Evolutionary conservation across 169 alveolate species (phyloP), one percentile per base, ranked within the genome.

Genomic region (Eimeria tenella): DNA sequence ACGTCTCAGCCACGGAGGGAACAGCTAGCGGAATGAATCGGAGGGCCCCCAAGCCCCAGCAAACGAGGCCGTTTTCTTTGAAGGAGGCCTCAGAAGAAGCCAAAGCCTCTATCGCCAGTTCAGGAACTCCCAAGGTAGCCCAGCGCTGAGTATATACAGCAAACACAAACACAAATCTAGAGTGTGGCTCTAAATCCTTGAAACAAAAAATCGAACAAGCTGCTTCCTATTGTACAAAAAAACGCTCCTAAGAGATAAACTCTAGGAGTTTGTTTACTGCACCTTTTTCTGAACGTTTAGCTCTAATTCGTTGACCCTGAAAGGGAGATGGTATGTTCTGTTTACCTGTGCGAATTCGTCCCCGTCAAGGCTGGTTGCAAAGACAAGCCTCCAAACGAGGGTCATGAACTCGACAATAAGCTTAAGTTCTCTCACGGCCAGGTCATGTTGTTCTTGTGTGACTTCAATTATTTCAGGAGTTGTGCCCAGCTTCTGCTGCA

Each of bases 21-120:
- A 53, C 60, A 23, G 55, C 91, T 25, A 83, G 91, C 15, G 91
- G 77, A 42, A 83, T 42, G 77, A 83, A 83, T 1, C 91, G 91
- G 52, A 83, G 60, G 31, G 91, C 91, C 13, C 91, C 91, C 11
- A 83, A 83, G 13, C 55, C 91, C 91, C 91, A 83, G 77, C 91
- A 83, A 23, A 83, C 91, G 60, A 25, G 60, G 25, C 68, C 60
- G 13, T 21, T 49, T 55, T 65, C 55, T 9, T 53, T 31, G 31
- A 83, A 83, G 25, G 60, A 42, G 11, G 50, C 79, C 79, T 53
- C 56, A 62, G 25, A 42, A 5, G 91, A 83, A 1, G 91, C 74
- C 31, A 83, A 25, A 42, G 74, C 25, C 25, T 83, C 79, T 9
- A 83, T 56, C 0, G 91, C 91, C 15, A 70, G 91, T 42, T 83